phyloP scores from a whole-genome alignment of 495 filamentous ascomycete species.

The Articulospora tetracladia region DNA sequence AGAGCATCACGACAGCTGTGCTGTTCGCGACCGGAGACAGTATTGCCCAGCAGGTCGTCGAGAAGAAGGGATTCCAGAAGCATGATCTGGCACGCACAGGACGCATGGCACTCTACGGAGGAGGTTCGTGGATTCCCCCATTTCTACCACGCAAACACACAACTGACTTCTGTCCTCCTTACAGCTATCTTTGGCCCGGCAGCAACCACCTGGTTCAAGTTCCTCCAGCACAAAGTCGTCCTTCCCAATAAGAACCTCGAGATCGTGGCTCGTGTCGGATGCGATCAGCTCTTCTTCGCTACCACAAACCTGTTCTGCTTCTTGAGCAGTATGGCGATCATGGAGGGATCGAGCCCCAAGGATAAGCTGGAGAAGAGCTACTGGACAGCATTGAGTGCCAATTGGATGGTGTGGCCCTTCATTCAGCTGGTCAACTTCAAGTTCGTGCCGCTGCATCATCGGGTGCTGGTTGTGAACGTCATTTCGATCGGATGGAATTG shows the following conservation, averaged over 20 bases:
- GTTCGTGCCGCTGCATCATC: constrained; percentile 79
- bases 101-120: constrained; percentile 91
- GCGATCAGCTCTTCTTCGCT: constrained; percentile 85
- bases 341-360: constrained; percentile 71
- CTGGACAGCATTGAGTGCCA: constrained; percentile 65
- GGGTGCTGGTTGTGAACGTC: constrained; percentile 86
- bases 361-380: constrained; percentile 73
- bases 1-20: constrained; percentile 79
- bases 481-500: constrained; percentile 89
- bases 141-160: constrained; percentile 1
- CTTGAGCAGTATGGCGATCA: constrained; percentile 77
- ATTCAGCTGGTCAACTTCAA: constrained; percentile 92
- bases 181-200: constrained; percentile 86
- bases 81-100: constrained; percentile 80
- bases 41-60: constrained; percentile 91
- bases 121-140: constrained; percentile 49
- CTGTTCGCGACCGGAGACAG: constrained; percentile 90
- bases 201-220: constrained; percentile 83
- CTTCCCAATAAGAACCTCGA: constrained; percentile 62
- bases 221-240: constrained; percentile 68
- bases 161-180: constrained; percentile 11
- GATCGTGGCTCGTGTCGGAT: constrained; percentile 74
- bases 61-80: constrained; percentile 70
- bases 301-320: constrained; percentile 78
- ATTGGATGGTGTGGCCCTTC: constrained; percentile 89